Conservation (phyloP, 2,329 filamentous ascomycete species). For the Penicillium griseofulvum region DNA sequence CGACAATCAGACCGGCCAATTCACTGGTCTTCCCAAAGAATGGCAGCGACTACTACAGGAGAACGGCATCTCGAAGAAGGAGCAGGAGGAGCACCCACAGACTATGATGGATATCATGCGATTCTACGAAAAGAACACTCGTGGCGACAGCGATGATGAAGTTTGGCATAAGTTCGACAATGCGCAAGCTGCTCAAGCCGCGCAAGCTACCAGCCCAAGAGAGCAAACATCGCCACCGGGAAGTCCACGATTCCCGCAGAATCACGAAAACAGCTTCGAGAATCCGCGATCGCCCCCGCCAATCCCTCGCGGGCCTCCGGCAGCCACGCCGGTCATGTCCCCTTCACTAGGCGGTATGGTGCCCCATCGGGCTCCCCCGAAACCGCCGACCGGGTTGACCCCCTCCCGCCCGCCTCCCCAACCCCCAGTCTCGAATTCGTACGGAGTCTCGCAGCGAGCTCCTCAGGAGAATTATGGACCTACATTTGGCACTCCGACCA, state of each 20-base stretch:
- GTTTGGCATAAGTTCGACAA: conserved; percentile 96
- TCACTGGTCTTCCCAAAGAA: conserved; percentile 93
- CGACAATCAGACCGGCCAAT: conserved; percentile 92
- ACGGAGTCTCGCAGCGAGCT: conserved; percentile 49
- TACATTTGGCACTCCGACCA: conserved; percentile 49
- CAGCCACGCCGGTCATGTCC: conserved; percentile 50
- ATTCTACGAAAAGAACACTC: conserved; percentile 94
- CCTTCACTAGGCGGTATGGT: conserved; percentile 57
- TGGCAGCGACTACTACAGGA: conserved; percentile 96
- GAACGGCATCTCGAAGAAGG: conserved; percentile 93
- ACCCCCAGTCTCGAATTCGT: conserved; percentile 43
- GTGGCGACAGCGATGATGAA: conserved; percentile 75
- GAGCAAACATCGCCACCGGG: conserved; percentile 64
- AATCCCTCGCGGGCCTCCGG: conserved; percentile 59
- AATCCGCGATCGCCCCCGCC: conserved; percentile 92
- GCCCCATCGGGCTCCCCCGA: conserved; percentile 80
- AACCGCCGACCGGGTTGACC: conserved; percentile 62
- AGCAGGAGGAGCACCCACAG: conserved; percentile 92
- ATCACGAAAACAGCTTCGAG: conserved; percentile 92
- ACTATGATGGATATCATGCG: conserved; percentile 93
- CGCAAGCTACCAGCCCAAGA: conserved; percentile 51
- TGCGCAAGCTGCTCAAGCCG: conserved; percentile 53
- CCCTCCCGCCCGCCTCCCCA: conserved; percentile 46
- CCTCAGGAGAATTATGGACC: conserved; percentile 52
- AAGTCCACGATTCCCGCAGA: conserved; percentile 83